Conservation (phyloP, 129 eudicot species). For the Flaveria ramosissima region DNA sequence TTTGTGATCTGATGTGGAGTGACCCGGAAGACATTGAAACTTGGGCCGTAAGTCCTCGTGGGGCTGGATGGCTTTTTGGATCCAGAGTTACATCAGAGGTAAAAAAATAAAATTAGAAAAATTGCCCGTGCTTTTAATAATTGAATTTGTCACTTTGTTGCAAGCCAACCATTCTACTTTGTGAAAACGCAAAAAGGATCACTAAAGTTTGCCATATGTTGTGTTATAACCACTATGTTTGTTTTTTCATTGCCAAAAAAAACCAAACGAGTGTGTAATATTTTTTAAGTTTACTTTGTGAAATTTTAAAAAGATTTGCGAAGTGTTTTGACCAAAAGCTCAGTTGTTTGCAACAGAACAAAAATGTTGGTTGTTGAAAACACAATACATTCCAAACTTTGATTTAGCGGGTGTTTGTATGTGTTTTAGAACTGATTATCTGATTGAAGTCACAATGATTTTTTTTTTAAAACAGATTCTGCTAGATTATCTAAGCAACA, state of each 20-base stretch:
- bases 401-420: neutral
- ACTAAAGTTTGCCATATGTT: neutral
- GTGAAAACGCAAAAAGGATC: neutral
- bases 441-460: neutral
- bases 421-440: neutral
- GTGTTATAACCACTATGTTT: neutral
- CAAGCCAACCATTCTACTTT: neutral
- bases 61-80: constrained; percentile 99
- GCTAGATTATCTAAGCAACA: neutral
- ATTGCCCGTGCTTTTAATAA: neutral
- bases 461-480: neutral
- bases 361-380: neutral
- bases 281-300: neutral
- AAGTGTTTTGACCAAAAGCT: neutral
- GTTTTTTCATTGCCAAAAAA: neutral
- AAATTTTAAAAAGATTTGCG: neutral
- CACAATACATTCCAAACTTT: neutral
- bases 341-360: neutral
- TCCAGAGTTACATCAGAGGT: constrained; percentile 99
- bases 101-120: neutral
- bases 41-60: constrained; percentile 99
- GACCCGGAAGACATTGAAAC: constrained; percentile 99
- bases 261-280: neutral
- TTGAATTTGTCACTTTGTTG: neutral
- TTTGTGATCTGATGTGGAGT: constrained; percentile 99